phyloP scores from a whole-genome alignment of 345 rosid species.

The Pistacia integerrima region DNA sequence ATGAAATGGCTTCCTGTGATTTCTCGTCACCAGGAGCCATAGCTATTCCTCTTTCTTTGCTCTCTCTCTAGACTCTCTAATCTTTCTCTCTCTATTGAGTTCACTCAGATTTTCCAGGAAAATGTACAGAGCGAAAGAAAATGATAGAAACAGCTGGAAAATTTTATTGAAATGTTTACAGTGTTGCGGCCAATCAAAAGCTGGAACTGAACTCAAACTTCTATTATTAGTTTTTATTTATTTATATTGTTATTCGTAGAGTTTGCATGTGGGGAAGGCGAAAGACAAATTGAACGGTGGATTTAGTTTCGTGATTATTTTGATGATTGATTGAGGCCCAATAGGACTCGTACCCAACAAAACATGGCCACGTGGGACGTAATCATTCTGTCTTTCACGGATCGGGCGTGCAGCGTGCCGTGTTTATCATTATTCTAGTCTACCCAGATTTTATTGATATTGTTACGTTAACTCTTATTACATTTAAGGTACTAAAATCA shows the following conservation, averaged over 20 bases:
- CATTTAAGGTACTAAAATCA: too few relatives aligned
- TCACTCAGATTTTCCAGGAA: background rate
- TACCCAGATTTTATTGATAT: too few relatives aligned
- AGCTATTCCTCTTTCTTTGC: constrained; percentile 9
- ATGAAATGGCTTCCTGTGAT: constrained; percentile 55
- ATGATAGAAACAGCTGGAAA: background rate
- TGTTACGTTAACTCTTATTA: too few relatives aligned
- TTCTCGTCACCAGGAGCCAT: constrained; percentile 67
- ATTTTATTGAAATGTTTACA: background rate
- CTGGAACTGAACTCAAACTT: background rate
- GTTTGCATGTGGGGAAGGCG: background rate
- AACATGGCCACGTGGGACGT: background rate
- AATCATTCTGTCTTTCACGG: background rate
- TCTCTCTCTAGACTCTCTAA: background rate
- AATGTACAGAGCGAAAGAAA: background rate
- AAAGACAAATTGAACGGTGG: background rate
- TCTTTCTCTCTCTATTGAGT: too few relatives aligned
- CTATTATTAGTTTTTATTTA: background rate
- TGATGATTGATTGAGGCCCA: background rate
- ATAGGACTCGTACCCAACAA: background rate
- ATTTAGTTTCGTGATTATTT: background rate
- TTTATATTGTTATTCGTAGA: too few relatives aligned
- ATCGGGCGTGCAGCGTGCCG: background rate
- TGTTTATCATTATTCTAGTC: too few relatives aligned
- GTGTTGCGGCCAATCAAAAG: background rate